phyloP scores from a whole-genome alignment of 345 rosid species.

The Euphorbia lathyris region DNA sequence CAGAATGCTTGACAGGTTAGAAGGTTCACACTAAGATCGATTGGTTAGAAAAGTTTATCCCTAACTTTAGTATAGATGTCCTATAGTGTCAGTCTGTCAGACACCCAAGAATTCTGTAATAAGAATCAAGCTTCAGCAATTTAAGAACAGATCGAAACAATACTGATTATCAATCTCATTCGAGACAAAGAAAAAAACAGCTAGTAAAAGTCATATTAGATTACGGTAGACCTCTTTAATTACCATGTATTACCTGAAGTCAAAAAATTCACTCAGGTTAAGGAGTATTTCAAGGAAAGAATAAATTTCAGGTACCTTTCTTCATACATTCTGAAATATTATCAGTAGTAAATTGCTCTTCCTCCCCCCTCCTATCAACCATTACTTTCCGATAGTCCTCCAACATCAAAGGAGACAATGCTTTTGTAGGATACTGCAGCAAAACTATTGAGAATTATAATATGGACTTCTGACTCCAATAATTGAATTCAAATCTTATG shows the following conservation, averaged over 20 bases:
- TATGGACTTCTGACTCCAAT: neutral
- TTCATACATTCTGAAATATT: constrained; percentile 77
- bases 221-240: neutral
- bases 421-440: constrained; percentile 86
- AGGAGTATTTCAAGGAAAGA: neutral
- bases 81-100: too few relatives aligned
- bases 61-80: too few relatives aligned
- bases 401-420: constrained; percentile 86
- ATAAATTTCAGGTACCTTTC: constrained; percentile 47
- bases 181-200: neutral
- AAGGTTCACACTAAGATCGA: too few relatives aligned
- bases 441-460: constrained; percentile 11
- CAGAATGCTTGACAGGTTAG: too few relatives aligned
- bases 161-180: neutral
- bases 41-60: too few relatives aligned
- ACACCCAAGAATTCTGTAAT: neutral
- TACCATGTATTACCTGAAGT: neutral
- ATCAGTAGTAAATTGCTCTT: constrained; percentile 70
- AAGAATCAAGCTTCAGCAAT: neutral
- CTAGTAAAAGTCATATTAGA: neutral
- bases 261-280: neutral
- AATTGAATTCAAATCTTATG: neutral
- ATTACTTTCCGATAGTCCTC: constrained; percentile 85
- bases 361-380: constrained; percentile 94
- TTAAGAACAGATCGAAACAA: neutral